phyloP scores from a whole-genome alignment of 352 stramenopile species.

The Pythium monospermum region DNA sequence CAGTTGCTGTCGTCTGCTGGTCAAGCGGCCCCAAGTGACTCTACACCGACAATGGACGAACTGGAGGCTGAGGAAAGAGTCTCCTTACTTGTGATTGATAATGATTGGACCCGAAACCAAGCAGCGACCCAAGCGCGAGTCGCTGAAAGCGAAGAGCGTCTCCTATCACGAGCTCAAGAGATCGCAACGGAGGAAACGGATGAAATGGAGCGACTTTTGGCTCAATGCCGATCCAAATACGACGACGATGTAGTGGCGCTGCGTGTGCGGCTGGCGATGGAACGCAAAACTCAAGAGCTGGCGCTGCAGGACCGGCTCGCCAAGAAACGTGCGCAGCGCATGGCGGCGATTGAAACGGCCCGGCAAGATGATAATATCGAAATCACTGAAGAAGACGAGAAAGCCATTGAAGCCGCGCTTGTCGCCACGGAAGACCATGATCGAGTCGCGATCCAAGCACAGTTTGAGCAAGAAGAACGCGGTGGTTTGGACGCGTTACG shows the following conservation, averaged over 20 bases:
- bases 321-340: slow-evolving; percentile 3
- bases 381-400: slow-evolving; percentile 5
- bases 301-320: slow-evolving; percentile 2
- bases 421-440: slow-evolving; percentile 18
- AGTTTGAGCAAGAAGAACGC: slow-evolving; percentile 1
- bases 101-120: neutral
- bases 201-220: slow-evolving; percentile 8
- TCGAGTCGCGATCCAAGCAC: slow-evolving; percentile 2
- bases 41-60: neutral
- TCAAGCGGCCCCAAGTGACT: neutral
- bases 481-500: slow-evolving; percentile 6
- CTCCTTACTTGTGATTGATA: neutral
- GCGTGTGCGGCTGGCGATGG: slow-evolving; percentile 3
- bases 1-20: no score
- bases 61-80: slow-evolving; percentile 12
- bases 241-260: slow-evolving; percentile 2
- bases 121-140: neutral
- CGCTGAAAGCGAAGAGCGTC: slow-evolving; percentile 5
- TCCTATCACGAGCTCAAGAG: slow-evolving; percentile 3
- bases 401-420: slow-evolving; percentile 13
- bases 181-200: neutral
- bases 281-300: slow-evolving; percentile 10
- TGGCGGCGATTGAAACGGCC: neutral
- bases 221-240: slow-evolving; percentile 3
- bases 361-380: neutral